These are phyloP conservation scores for Hyphopichia homilentoma DNA, from an alignment of 805 yeast genomes.

Conservation along the genomic window DNA sequence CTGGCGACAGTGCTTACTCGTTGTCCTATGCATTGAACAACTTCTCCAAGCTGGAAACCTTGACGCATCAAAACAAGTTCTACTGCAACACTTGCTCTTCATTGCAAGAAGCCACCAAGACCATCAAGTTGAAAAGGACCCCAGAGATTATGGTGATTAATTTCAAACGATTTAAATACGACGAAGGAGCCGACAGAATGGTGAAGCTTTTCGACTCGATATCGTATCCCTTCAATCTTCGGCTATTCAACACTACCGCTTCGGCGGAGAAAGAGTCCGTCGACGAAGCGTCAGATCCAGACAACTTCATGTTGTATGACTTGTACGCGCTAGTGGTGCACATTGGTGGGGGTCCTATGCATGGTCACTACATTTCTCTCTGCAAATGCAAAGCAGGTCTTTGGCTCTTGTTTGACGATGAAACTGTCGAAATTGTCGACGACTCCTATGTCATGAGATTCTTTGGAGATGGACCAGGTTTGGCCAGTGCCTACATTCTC, in stretches of 20 bases:
- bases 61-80: slow-evolving; percentile 85
- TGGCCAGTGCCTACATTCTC: slow-evolving; percentile 88
- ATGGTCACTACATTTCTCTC: slow-evolving; percentile 90
- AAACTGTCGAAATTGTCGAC: slow-evolving; percentile 84
- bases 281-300: background rate
- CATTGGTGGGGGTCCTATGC: slow-evolving; percentile 96
- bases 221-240: slow-evolving; percentile 68
- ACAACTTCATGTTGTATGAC: slow-evolving; percentile 54
- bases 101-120: slow-evolving; percentile 89
- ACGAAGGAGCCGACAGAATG: slow-evolving; percentile 75
- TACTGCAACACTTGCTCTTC: slow-evolving; percentile 89
- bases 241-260: slow-evolving; percentile 65
- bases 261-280: slow-evolving; percentile 25
- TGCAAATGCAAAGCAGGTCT: slow-evolving; percentile 75
- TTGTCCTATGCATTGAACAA: slow-evolving; percentile 75
- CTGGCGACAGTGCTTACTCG: slow-evolving; percentile 53
- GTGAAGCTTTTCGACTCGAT: slow-evolving; percentile 85
- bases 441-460: slow-evolving; percentile 80
- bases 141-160: slow-evolving; percentile 83
- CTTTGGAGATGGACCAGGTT: slow-evolving; percentile 82
- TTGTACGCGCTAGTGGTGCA: slow-evolving; percentile 86
- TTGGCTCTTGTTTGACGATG: slow-evolving; percentile 95
- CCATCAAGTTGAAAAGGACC: slow-evolving; percentile 71
- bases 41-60: slow-evolving; percentile 81
- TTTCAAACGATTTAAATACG: slow-evolving; percentile 87